Percentiles rank a stretch among this genome's conserved stretches.
Evolutionary conservation across 139 green algal species (phyloP).

Genomic region (Picochlorum sp.): DNA sequence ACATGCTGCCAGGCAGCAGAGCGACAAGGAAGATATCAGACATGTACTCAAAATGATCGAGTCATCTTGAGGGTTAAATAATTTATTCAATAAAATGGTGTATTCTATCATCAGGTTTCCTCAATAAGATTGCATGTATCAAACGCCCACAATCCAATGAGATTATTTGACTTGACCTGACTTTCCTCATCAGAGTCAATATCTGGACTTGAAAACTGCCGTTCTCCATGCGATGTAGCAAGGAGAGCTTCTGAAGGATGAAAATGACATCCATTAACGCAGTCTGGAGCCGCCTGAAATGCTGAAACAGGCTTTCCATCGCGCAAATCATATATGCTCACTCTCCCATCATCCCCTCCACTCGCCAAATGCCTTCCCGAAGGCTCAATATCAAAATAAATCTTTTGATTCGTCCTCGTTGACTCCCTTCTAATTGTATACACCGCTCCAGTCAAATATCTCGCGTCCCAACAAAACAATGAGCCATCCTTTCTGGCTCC

Average conservation of each 20-base stretch:
- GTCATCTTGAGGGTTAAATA: too few species aligned
- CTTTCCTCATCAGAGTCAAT: neutral
- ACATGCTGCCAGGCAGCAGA: neutral
- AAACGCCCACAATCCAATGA: too few species aligned
- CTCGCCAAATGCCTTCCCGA: conserved; percentile 70
- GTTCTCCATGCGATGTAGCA: conserved; percentile 58
- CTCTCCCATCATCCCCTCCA: conserved; percentile 36
- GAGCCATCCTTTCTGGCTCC: conserved; percentile 62
- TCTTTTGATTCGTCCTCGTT: conserved; percentile 76
- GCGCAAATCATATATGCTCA: conserved; percentile 64
- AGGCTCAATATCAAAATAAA: conserved; percentile 88
- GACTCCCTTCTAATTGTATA: conserved; percentile 58
- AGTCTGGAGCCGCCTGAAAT: conserved; percentile 49
- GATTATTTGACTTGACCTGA: neutral
- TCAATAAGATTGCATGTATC: too few species aligned
- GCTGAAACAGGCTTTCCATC: conserved; percentile 36
- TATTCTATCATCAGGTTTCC: too few species aligned
- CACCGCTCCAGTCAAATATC: conserved; percentile 46
- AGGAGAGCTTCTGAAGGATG: conserved; percentile 63
- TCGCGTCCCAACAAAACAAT: conserved; percentile 85
- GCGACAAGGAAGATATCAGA: too few species aligned
- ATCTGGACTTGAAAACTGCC: neutral
- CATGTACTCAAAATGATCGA: too few species aligned
- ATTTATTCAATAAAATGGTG: too few species aligned
- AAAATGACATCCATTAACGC: conserved; percentile 70